These are phyloP conservation scores for Alternaria novae-zelandiae DNA, from an alignment of 2,329 filamentous ascomycete species.

Conservation along the genomic window DNA sequence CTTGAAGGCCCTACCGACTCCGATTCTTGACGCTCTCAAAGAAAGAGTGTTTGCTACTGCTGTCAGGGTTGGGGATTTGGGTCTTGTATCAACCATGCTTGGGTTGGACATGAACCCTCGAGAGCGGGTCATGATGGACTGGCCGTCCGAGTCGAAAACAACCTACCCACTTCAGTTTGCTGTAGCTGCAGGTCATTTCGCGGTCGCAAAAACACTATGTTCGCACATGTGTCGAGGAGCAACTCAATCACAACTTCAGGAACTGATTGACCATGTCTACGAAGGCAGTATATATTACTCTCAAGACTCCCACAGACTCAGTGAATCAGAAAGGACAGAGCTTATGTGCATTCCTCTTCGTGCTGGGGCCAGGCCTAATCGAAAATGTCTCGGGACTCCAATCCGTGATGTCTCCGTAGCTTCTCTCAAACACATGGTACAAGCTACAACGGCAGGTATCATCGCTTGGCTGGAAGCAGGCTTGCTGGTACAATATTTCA, in stretches of 20 bases:
- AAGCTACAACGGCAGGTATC: neutral
- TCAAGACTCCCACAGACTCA: too few relatives aligned
- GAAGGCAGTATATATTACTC: too few relatives aligned
- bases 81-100: neutral
- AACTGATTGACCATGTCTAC: neutral
- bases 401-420: too few relatives aligned
- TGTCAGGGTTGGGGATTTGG: neutral
- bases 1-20: neutral
- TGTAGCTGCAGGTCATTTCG: neutral
- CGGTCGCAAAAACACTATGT: neutral
- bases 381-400: too few relatives aligned
- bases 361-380: neutral
- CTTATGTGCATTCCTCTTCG: neutral
- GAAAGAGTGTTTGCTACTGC: neutral
- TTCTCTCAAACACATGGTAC: accelerated
- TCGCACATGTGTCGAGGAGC: neutral
- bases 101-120: neutral
- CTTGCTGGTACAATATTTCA: neutral
- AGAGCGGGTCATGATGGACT: neutral
- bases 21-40: neutral
- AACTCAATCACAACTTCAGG: neutral
- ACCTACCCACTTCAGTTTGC: neutral
- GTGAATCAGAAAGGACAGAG: neutral
- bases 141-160: neutral
- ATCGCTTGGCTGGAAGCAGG: neutral